A percentile compares a stretch with the other conserved stretches of the same genome.
phyloP scores from a whole-genome alignment of 495 filamentous ascomycete species.

The Aspergillus conjunctus region DNA sequence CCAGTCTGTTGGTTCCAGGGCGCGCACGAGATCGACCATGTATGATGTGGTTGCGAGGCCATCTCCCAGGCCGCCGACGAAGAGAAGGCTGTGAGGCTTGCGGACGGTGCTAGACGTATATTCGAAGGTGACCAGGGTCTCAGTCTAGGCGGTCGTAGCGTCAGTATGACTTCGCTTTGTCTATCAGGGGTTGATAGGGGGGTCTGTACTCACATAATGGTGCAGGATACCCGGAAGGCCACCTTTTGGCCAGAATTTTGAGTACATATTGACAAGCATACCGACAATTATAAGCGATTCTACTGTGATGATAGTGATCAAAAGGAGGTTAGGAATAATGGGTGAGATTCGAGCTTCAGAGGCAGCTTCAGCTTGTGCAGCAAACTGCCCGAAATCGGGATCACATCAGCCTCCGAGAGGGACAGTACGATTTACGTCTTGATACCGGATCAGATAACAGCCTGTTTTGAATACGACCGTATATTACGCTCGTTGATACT shows the following conservation, averaged over 20 bases:
- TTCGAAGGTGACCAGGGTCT: conserved; percentile 51
- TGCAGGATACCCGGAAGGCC: conserved; percentile 58
- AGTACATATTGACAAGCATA: conserved; percentile 37
- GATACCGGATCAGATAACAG: too few species aligned
- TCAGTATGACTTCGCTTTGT: too few species aligned
- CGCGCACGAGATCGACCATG: conserved; percentile 50
- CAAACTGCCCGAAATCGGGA: too few species aligned
- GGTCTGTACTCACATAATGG: conserved; percentile 46
- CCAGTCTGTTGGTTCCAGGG: conserved; percentile 61
- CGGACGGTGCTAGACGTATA: conserved; percentile 33
- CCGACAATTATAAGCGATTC: too few species aligned
- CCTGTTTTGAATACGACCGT: too few species aligned
- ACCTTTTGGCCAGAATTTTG: conserved; percentile 53
- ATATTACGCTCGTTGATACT: too few species aligned
- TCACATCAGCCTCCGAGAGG: too few species aligned
- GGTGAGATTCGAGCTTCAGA: too few species aligned
- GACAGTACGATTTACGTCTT: too few species aligned
- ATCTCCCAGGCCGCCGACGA: conserved; percentile 81
- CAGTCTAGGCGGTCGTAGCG: conserved; percentile 33
- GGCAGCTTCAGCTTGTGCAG: too few species aligned
- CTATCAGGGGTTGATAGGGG: not conserved
- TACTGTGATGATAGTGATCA: too few species aligned
- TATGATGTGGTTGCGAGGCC: conserved; percentile 71
- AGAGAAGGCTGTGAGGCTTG: conserved; percentile 71
- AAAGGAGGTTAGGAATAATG: too few species aligned